phyloP scores from a whole-genome alignment of 768 basidiomycete species.

The Chalciporus pseudorubinellus region DNA sequence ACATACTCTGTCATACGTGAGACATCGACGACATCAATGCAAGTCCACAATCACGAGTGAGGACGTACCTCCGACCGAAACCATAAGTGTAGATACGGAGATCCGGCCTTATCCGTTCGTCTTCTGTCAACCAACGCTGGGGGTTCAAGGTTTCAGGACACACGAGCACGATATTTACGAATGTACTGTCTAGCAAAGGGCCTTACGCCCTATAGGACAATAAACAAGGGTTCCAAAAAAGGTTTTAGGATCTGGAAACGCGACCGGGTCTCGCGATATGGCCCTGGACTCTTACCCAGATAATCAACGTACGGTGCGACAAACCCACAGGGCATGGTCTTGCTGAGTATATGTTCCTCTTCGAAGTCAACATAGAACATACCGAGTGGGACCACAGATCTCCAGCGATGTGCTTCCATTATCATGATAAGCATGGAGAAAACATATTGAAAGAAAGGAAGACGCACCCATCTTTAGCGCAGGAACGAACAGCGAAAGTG shows the following conservation, averaged over 20 bases:
- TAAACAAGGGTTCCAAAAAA: too few species aligned
- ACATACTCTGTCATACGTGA: conserved; percentile 42
- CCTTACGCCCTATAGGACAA: too few species aligned
- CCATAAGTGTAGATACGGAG: conserved; percentile 49
- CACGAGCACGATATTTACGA: too few species aligned
- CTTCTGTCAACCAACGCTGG: conserved; percentile 45
- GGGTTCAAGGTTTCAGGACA: conserved; percentile 53
- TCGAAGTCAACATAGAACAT: background rate
- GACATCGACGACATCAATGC: background rate
- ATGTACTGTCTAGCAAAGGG: too few species aligned
- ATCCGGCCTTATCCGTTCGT: conserved; percentile 44
- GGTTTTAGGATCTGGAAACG: conserved; percentile 51
- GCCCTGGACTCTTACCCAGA: conserved; percentile 52
- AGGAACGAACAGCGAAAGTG: conserved; percentile 93
- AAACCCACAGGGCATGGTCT: conserved; percentile 37
- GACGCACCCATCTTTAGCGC: conserved; percentile 88
- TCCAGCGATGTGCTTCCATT: conserved; percentile 36
- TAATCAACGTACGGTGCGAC: conserved; percentile 57
- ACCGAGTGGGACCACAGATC: conserved; percentile 32
- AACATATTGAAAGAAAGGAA: background rate
- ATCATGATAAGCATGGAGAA: conserved; percentile 8
- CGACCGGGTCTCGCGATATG: conserved; percentile 48
- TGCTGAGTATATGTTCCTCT: background rate
- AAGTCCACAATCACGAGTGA: background rate
- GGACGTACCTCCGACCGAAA: conserved; percentile 39